Percentiles rank a stretch among this genome's conserved stretches.
phyloP scores from a whole-genome alignment of 2,329 filamentous ascomycete species.

The Aschersonia sp. region DNA sequence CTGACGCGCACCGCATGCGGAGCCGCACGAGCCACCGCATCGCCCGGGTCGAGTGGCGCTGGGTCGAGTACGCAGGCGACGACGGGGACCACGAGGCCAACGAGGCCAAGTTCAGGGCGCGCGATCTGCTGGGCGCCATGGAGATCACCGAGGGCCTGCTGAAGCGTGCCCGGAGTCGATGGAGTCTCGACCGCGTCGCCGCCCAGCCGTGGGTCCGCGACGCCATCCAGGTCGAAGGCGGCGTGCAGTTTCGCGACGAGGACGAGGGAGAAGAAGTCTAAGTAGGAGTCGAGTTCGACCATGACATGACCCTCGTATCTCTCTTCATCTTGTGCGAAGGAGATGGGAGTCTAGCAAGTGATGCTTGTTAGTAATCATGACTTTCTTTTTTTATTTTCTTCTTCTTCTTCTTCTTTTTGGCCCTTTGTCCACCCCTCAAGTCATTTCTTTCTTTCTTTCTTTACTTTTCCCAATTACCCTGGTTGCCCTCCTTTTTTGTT shows the following conservation, averaged over 20 bases:
- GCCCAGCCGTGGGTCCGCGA: conserved; percentile 61
- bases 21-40: conserved; percentile 87
- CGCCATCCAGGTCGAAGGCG: conserved; percentile 55
- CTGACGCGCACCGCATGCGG: conserved; percentile 59
- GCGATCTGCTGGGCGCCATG: conserved; percentile 59
- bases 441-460: no score
- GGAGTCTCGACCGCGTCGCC: conserved; percentile 59
- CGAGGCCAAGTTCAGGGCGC: conserved; percentile 43
- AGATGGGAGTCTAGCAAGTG: neutral
- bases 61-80: conserved; percentile 71
- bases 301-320: neutral
- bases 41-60: conserved; percentile 87
- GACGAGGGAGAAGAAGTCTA: conserved; percentile 39
- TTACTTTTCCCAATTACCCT: no score
- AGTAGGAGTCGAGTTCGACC: neutral
- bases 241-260: conserved; percentile 44
- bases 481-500: no score
- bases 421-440: no score
- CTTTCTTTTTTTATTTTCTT: no score
- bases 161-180: conserved; percentile 67
- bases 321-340: neutral
- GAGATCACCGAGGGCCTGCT: conserved; percentile 72
- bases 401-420: no score
- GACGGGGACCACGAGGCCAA: conserved; percentile 74
- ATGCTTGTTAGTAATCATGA: neutral